Conservation (phyloP, 306 rosid species). For the Casuarina glauca region DNA sequence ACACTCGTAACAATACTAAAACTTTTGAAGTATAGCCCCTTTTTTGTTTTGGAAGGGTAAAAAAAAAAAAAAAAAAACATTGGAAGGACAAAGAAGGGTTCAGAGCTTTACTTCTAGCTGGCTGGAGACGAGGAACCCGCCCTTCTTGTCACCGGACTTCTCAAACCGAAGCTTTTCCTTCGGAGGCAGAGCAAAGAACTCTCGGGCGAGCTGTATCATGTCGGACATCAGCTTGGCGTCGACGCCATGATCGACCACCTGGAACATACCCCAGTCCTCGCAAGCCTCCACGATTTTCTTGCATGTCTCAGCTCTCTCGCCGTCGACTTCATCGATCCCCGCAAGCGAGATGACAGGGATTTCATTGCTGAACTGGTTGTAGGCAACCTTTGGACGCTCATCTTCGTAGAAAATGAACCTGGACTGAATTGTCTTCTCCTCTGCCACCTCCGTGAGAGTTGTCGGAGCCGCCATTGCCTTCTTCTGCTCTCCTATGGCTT, state of each 20-base stretch:
- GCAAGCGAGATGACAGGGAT: conserved; percentile 78
- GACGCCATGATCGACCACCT: conserved; percentile 79
- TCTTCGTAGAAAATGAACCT: conserved; percentile 74
- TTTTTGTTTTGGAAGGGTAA: too few species aligned
- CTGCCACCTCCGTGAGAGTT: conserved; percentile 59
- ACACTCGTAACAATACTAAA: too few species aligned
- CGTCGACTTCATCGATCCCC: conserved; percentile 57
- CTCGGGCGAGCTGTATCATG: conserved; percentile 62
- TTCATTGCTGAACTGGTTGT: conserved; percentile 69
- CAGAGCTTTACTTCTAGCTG: conserved; percentile 64
- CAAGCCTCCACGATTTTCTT: conserved; percentile 70
- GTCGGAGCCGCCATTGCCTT: conserved; percentile 31
- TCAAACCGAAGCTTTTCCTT: conserved; percentile 83
- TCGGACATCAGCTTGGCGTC: conserved; percentile 47
- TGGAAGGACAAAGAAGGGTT: not conserved
- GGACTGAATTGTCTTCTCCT: conserved; percentile 48
- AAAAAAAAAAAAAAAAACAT: too few species aligned
- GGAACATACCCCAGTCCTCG: conserved; percentile 90
- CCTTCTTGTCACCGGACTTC: conserved; percentile 92
- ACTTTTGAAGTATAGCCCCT: too few species aligned
- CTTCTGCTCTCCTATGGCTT: too few species aligned
- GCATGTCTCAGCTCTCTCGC: conserved; percentile 50
- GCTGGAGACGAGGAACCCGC: conserved; percentile 92
- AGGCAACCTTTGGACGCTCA: conserved; percentile 84
- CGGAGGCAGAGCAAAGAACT: conserved; percentile 70